phyloP scores from a whole-genome alignment of 345 rosid genomes.

The Citrus inodora region DNA sequence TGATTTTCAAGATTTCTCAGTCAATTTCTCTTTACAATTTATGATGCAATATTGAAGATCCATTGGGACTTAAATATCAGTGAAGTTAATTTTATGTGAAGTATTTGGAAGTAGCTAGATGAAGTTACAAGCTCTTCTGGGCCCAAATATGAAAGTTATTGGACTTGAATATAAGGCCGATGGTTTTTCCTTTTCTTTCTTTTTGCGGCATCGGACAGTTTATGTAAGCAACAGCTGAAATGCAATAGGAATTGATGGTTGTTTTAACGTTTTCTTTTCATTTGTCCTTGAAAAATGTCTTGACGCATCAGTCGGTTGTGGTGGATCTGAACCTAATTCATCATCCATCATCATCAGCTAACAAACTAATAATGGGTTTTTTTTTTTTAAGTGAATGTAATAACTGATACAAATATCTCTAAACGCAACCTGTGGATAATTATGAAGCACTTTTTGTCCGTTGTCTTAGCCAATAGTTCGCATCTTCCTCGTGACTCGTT shows the following conservation, averaged over 20 bases:
- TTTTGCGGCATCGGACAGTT: not conserved
- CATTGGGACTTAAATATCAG: not conserved
- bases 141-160: no score
- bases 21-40: not conserved
- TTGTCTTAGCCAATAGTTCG: not conserved
- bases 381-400: not conserved
- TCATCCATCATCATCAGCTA: not conserved
- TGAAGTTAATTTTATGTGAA: no score
- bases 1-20: not conserved
- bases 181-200: not conserved
- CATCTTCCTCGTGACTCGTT: not conserved
- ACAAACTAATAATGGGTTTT: not conserved
- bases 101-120: no score
- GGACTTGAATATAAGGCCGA: not conserved
- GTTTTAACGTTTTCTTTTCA: not conserved
- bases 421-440: not conserved
- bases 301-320: not conserved
- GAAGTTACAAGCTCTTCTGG: not conserved
- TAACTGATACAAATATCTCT: no score
- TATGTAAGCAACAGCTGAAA: not conserved
- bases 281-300: no score
- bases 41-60: not conserved
- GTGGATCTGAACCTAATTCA: not conserved
- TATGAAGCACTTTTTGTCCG: not conserved
- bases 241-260: not conserved